phyloP scores from a whole-genome alignment of 345 rosid species.

The Moringa oleifera region DNA sequence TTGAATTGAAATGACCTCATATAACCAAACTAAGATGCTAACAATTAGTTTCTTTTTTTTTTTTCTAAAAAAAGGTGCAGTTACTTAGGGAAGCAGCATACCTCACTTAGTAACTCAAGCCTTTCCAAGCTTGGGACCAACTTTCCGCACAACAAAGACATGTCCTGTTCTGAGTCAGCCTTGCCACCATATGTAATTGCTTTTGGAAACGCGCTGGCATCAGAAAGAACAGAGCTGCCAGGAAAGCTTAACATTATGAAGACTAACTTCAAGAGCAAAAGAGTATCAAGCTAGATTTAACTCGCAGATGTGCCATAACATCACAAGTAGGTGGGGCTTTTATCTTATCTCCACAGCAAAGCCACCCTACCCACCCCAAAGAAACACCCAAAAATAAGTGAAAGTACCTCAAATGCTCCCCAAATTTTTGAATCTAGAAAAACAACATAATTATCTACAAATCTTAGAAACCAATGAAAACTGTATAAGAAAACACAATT shows the following conservation, averaged over 20 bases:
- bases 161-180: constrained; percentile 38
- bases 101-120: constrained; percentile 81
- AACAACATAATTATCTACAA: no score
- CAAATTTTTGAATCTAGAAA: no score
- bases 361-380: no score
- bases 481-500: not conserved
- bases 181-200: constrained; percentile 35
- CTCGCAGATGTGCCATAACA: not conserved
- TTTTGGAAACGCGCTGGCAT: constrained; percentile 23
- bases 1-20: not conserved
- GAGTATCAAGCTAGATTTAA: not conserved
- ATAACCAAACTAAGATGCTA: not conserved
- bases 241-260: constrained; percentile 1
- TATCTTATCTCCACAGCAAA: no score
- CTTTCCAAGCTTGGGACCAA: constrained; percentile 69
- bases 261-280: not conserved
- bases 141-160: constrained; percentile 46
- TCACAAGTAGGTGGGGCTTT: not conserved
- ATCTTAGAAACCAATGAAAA: no score
- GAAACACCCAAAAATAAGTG: not conserved
- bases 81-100: constrained; percentile 31
- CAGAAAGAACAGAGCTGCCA: constrained; percentile 44
- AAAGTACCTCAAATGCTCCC: not conserved
- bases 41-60: no score
- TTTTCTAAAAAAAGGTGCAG: no score